Conservation (phyloP, 2,329 filamentous ascomycete species). For the Sclerotinia glacialis region DNA sequence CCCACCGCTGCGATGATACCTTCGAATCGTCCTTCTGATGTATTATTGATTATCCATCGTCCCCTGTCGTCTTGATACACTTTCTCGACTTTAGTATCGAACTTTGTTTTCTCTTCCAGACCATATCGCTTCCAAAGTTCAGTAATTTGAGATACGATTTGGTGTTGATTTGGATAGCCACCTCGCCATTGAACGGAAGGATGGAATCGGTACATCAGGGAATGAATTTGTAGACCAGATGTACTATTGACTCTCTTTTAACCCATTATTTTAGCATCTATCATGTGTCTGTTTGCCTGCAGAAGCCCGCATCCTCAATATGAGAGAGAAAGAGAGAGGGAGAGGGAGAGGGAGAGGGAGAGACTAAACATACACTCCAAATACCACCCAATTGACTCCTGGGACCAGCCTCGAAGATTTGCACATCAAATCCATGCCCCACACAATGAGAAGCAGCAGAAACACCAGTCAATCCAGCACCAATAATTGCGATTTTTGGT, state of each 20-base stretch:
- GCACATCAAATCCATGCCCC: slow-evolving; percentile 80
- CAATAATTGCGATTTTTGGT: slow-evolving; percentile 67
- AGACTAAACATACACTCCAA: slow-evolving; percentile 60
- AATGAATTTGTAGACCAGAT: slow-evolving; percentile 79
- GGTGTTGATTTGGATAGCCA: slow-evolving; percentile 74
- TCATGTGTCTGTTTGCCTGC: neutral
- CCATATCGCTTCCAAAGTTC: slow-evolving; percentile 73
- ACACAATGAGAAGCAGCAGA: slow-evolving; percentile 79
- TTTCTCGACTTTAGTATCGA: slow-evolving; percentile 66
- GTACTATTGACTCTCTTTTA: slow-evolving; percentile 73
- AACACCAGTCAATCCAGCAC: slow-evolving; percentile 70
- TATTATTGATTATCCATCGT: slow-evolving; percentile 75
- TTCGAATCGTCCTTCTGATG: slow-evolving; percentile 69
- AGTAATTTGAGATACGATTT: slow-evolving; percentile 71
- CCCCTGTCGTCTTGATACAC: slow-evolving; percentile 67
- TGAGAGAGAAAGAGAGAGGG: neutral
- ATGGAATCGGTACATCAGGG: slow-evolving; percentile 84
- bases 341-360: slow-evolving; percentile 26
- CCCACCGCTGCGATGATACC: slow-evolving; percentile 76
- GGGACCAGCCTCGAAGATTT: slow-evolving; percentile 71
- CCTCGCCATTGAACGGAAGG: slow-evolving; percentile 71
- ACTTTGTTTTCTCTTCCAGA: slow-evolving; percentile 67
- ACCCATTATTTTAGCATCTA: neutral
- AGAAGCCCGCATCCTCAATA: neutral
- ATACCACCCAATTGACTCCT: slow-evolving; percentile 71